Conservation (phyloP, 2,329 filamentous ascomycete species). For the Sporothrix phasma region DNA sequence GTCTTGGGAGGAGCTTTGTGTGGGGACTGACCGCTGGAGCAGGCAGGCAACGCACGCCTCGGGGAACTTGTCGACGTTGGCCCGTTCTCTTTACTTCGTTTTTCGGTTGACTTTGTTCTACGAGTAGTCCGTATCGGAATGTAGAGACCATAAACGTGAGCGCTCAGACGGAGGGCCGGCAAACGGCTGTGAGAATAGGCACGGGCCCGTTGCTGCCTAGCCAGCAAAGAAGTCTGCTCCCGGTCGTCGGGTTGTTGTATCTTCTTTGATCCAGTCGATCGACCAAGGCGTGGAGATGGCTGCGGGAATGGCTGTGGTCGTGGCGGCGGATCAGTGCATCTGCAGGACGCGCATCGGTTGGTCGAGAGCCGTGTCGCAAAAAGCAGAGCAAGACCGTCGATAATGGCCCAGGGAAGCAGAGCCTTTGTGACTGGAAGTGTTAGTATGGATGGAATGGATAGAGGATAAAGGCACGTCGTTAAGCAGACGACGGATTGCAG, state of each 20-base stretch:
- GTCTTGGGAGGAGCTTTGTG: neutral
- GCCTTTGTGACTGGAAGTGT: neutral
- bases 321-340: neutral
- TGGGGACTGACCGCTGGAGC: conserved; percentile 2
- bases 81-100: no score
- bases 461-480: neutral
- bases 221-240: neutral
- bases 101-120: no score
- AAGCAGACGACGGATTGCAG: neutral
- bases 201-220: conserved; percentile 3
- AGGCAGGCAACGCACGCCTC: neutral
- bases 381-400: neutral
- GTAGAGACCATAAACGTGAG: neutral
- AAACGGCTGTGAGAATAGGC: neutral
- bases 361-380: neutral
- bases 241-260: neutral
- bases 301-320: neutral
- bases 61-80: no score
- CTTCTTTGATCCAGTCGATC: neutral
- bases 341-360: neutral
- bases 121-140: no score
- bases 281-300: neutral
- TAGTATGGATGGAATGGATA: neutral
- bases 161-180: neutral
- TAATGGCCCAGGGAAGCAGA: neutral